Evolutionary conservation across 768 basidiomycete genomes (phyloP).

Genomic region (Leucosporidium yakuticum): DNA sequence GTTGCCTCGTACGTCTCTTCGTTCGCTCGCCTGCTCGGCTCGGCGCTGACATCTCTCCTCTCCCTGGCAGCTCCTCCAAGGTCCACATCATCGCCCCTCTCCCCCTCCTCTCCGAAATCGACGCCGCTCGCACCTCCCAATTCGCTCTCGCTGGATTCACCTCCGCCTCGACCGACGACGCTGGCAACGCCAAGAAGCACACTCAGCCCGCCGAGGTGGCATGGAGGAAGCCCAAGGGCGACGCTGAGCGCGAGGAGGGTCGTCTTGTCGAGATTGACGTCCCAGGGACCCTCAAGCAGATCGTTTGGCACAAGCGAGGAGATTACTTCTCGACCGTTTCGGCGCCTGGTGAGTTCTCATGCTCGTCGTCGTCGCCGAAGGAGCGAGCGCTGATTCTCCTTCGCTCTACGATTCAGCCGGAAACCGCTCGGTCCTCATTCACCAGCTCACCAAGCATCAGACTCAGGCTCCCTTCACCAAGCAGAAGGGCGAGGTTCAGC

Average conservation of each 20-base stretch:
- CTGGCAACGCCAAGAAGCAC: slow-evolving; percentile 21
- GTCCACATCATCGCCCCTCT: slow-evolving; percentile 77
- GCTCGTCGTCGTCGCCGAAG: neutral
- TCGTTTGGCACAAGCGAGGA: slow-evolving; percentile 87
- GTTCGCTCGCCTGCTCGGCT: neutral
- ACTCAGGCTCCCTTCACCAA: slow-evolving; percentile 98
- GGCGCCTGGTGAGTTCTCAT: slow-evolving; percentile 49
- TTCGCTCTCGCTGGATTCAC: slow-evolving; percentile 59
- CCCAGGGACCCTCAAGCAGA: slow-evolving; percentile 58
- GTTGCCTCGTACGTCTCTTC: slow-evolving; percentile 33
- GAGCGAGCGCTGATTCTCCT: neutral
- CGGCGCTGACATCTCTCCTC: neutral
- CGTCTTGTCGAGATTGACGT: slow-evolving; percentile 46
- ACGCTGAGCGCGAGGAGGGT: slow-evolving; percentile 44
- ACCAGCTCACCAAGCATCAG: slow-evolving; percentile 85
- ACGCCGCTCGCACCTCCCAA: slow-evolving; percentile 56
- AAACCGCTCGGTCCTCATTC: slow-evolving; percentile 87
- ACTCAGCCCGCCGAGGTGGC: slow-evolving; percentile 43
- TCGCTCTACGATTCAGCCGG: slow-evolving; percentile 45
- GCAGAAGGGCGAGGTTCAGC: slow-evolving; percentile 81
- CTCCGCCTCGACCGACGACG: slow-evolving; percentile 49
- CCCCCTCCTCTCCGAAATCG: slow-evolving; percentile 57
- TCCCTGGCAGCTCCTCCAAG: slow-evolving; percentile 60
- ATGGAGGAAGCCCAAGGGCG: slow-evolving; percentile 44
- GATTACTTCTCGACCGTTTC: slow-evolving; percentile 91